Conservation (phyloP, 495 filamentous ascomycete genomes). For the Neurospora sp. region DNA sequence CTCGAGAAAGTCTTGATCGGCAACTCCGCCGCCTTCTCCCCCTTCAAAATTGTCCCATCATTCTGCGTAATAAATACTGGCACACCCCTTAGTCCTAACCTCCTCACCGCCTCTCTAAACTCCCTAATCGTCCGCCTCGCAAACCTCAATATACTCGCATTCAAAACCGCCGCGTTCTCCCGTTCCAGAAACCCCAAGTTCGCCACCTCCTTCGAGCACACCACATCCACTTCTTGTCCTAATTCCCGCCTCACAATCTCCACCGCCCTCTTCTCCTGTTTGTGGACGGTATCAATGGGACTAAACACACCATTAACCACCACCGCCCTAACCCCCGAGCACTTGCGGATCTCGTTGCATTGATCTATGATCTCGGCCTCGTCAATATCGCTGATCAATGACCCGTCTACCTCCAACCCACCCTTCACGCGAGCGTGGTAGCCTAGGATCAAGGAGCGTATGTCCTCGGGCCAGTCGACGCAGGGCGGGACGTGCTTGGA, state of each 20-base stretch:
- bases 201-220: conserved; percentile 39
- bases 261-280: conserved; percentile 39
- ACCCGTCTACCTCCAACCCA: conserved; percentile 42
- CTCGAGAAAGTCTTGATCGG: conserved; percentile 46
- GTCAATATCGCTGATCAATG: conserved; percentile 35
- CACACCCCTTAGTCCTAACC: conserved; percentile 33
- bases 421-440: conserved; percentile 36
- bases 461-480: conserved; percentile 35
- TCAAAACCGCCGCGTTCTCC: conserved; percentile 48
- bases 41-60: conserved; percentile 43
- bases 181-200: conserved; percentile 45
- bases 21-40: conserved; percentile 36
- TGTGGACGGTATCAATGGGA: conserved; percentile 41
- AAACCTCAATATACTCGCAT: conserved; percentile 42
- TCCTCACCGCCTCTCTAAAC: conserved; percentile 36
- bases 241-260: conserved; percentile 23
- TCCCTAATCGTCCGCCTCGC: conserved; percentile 39
- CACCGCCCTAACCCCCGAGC: conserved; percentile 36
- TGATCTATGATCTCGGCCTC: conserved; percentile 33
- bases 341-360: conserved; percentile 29
- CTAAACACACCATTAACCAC: conserved; percentile 50
- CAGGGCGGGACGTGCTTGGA: conserved; percentile 47
- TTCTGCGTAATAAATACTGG: conserved; percentile 49
- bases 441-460: conserved; percentile 36
- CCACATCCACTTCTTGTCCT: conserved; percentile 35